Evolutionary conservation across 1,284 basidiomycete species (phyloP).

Genomic region (Tremellales sp.): DNA sequence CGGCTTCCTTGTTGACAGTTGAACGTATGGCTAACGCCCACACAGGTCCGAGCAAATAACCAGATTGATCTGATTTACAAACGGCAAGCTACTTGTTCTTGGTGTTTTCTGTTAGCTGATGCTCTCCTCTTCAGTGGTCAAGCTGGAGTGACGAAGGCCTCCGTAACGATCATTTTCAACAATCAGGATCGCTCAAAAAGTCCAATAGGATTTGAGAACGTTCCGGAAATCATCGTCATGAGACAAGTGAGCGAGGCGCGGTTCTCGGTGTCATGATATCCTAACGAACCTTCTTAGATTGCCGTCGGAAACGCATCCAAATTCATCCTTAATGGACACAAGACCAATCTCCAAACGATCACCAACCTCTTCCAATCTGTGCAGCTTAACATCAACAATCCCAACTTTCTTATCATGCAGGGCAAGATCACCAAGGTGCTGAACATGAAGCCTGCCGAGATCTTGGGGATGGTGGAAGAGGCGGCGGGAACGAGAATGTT

Average conservation of each 20-base stretch:
- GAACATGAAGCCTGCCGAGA: slow-evolving; percentile 98
- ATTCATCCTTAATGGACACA: slow-evolving; percentile 96
- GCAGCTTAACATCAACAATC: slow-evolving; percentile 99
- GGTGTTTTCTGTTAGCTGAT: not conserved
- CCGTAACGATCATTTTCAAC: slow-evolving; percentile 98
- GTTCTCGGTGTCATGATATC: not conserved
- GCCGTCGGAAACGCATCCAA: slow-evolving; percentile 92
- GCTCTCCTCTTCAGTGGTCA: slow-evolving; percentile 69
- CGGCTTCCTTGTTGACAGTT: slow-evolving; percentile 19
- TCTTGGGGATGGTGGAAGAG: slow-evolving; percentile 98
- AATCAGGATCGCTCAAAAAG: slow-evolving; percentile 88
- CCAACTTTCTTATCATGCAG: slow-evolving; percentile 99
- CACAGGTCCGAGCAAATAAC: slow-evolving; percentile 88
- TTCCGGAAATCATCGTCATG: slow-evolving; percentile 90
- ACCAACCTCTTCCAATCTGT: slow-evolving; percentile 96
- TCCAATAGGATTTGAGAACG: slow-evolving; percentile 79
- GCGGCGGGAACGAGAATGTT: slow-evolving; percentile 99
- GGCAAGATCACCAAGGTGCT: slow-evolving; percentile 94
- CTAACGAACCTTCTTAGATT: slow-evolving; percentile 57
- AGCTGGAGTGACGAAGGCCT: slow-evolving; percentile 94
- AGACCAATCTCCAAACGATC: slow-evolving; percentile 79
- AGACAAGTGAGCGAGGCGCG: slow-evolving; percentile 64
- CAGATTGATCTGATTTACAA: slow-evolving; percentile 85
- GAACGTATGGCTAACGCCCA: slow-evolving; percentile 7
- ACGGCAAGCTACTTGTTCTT: slow-evolving; percentile 23